phyloP scores from a whole-genome alignment of 192 early-diverging fungal genomes.

The Spizellomyces sp. region DNA sequence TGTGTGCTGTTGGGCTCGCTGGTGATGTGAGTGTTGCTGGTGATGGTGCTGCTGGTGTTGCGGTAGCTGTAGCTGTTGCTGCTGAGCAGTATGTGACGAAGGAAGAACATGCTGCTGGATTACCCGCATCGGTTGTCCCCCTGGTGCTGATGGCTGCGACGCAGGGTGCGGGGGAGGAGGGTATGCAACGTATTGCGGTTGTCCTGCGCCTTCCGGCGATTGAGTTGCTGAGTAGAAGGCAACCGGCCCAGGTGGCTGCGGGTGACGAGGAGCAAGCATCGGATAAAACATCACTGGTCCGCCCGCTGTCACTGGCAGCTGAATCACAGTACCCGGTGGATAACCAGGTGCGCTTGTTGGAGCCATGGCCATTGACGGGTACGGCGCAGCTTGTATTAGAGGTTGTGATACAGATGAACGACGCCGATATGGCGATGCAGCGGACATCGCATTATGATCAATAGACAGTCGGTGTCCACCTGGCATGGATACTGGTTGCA shows the following conservation, averaged over 20 bases:
- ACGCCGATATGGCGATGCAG: too few species aligned
- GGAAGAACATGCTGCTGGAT: slow-evolving; percentile 18
- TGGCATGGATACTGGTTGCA: too few species aligned
- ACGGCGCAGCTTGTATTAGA: too few species aligned
- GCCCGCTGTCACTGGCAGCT: too few species aligned
- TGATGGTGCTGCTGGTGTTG: slow-evolving; percentile 15
- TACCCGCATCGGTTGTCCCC: background rate
- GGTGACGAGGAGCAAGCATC: background rate
- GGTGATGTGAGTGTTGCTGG: slow-evolving; percentile 25
- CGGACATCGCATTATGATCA: too few species aligned
- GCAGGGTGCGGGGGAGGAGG: slow-evolving; percentile 12
- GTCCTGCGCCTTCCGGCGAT: background rate
- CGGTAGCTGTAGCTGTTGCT: slow-evolving; percentile 14
- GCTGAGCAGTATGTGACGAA: background rate
- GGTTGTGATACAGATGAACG: too few species aligned
- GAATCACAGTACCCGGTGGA: too few species aligned
- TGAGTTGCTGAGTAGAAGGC: background rate
- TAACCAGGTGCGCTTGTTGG: too few species aligned
- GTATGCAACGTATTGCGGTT: background rate
- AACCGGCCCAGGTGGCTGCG: slow-evolving; percentile 2
- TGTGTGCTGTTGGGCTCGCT: slow-evolving; percentile 16
- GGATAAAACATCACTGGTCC: background rate
- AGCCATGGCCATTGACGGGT: too few species aligned
- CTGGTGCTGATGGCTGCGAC: background rate
- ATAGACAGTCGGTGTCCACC: too few species aligned